Conservation (phyloP, 805 yeast species). For the Barnettozyma sucrosica region DNA sequence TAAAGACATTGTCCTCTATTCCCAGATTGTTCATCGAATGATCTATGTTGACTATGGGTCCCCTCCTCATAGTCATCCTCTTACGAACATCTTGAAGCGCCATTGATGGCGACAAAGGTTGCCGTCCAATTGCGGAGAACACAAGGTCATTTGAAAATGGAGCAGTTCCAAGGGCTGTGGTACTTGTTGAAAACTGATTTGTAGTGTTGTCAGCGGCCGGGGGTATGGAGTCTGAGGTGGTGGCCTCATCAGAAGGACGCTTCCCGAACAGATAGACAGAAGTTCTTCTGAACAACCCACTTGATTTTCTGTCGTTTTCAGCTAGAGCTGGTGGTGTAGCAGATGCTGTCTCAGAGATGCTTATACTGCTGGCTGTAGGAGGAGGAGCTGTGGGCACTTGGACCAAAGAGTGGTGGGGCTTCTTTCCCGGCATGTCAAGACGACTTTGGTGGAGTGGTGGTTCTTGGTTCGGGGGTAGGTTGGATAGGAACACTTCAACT, state of each 20-base stretch:
- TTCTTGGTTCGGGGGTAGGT: conserved; percentile 30
- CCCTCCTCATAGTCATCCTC: conserved; percentile 66
- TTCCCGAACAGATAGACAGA: background rate
- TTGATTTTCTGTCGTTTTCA: background rate
- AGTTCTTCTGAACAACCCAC: background rate
- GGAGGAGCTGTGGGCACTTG: conserved; percentile 1
- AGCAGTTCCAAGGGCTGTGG: conserved; percentile 2
- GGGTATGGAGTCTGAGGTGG: too few relatives aligned
- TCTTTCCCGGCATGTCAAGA: conserved; percentile 34
- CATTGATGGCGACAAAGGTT: conserved; percentile 9
- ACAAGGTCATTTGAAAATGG: conserved; percentile 11
- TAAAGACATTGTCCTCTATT: conserved; percentile 45
- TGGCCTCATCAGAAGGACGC: background rate
- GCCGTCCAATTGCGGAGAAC: conserved; percentile 15
- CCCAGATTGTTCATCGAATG: conserved; percentile 50
- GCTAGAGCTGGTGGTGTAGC: background rate
- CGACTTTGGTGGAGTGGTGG: conserved; percentile 35
- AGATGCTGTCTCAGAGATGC: background rate
- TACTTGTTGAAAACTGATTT: conserved; percentile 8
- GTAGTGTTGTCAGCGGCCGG: too few relatives aligned
- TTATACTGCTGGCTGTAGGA: conserved; percentile 1
- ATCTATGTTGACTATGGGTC: conserved; percentile 83
- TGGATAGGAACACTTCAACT: conserved; percentile 18
- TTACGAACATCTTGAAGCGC: conserved; percentile 64
- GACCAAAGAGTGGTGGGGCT: conserved; percentile 32